Conservation (phyloP, 257 asterid genomes). For the Marsdenia floribunda region DNA sequence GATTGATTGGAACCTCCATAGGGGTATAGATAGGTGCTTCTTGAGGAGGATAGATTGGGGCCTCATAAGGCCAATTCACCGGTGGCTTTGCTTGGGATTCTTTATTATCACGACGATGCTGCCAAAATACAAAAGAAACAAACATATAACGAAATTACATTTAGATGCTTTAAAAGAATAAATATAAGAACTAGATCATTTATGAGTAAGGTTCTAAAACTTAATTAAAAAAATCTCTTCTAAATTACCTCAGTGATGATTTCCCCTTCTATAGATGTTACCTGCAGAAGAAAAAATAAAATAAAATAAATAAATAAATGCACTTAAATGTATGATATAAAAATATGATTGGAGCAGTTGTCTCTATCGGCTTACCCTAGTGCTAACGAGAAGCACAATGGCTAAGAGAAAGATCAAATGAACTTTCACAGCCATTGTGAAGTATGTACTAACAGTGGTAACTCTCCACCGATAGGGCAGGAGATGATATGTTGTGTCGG, state of each 20-base stretch:
- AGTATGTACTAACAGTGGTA: not conserved
- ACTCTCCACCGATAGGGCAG: not conserved
- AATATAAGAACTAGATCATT: too few species aligned
- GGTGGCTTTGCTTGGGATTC: not conserved
- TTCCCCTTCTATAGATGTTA: constrained; percentile 2
- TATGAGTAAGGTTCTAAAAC: too few species aligned
- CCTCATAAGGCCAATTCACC: not conserved
- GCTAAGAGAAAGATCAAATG: constrained; percentile 10
- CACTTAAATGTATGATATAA: not conserved
- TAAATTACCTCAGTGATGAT: constrained; percentile 1
- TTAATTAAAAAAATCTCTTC: not conserved
- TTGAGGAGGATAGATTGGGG: not conserved
- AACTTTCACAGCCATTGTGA: constrained; percentile 6
- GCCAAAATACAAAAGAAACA: not conserved
- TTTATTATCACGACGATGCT: not conserved
- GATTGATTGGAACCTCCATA: not conserved
- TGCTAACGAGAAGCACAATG: constrained; percentile 9
- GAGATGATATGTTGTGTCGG: not conserved
- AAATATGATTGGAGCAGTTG: not conserved
- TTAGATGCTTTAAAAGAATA: too few species aligned
- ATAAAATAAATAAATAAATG: too few species aligned
- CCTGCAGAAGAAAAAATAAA: not conserved
- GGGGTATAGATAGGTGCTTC: not conserved
- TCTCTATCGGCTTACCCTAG: constrained; percentile 5
- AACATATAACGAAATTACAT: not conserved